Conservation (phyloP, 441 rosid species). For the Mallotus repandus region DNA sequence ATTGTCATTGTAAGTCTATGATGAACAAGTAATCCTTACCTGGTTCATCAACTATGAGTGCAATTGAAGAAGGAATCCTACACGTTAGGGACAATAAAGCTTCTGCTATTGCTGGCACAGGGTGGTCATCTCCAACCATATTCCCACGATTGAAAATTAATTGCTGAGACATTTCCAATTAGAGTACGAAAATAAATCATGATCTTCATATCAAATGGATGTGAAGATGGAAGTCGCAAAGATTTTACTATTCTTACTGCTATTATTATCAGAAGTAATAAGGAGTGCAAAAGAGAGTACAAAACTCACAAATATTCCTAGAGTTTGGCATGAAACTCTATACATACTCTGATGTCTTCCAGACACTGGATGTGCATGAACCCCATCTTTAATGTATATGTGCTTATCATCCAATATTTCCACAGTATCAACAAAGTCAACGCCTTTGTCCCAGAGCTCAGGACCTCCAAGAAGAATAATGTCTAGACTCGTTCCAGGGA, state of each 20-base stretch:
- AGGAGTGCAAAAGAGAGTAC: conserved; percentile 11
- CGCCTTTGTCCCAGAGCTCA: conserved; percentile 70
- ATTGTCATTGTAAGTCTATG: not conserved
- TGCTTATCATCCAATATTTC: conserved; percentile 46
- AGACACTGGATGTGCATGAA: conserved; percentile 44
- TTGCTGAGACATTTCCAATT: conserved; percentile 49
- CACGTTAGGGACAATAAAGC: conserved; percentile 58
- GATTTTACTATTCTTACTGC: not conserved
- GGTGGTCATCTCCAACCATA: conserved; percentile 79
- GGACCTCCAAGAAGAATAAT: conserved; percentile 85
- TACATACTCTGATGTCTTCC: conserved; percentile 43
- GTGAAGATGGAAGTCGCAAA: not conserved
- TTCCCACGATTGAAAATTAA: conserved; percentile 83
- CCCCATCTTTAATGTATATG: conserved; percentile 38
- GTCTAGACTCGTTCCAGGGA: conserved; percentile 81
- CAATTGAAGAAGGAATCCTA: conserved; percentile 74
- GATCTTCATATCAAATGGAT: conserved; percentile 16
- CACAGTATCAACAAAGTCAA: conserved; percentile 57
- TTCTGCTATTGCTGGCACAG: conserved; percentile 72
- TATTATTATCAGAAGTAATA: not conserved
- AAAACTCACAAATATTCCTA: conserved; percentile 73
- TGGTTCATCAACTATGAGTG: conserved; percentile 81
- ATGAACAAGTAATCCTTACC: conserved; percentile 42
- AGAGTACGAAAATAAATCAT: conserved; percentile 26
- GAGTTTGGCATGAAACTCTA: conserved; percentile 60